Evolutionary conservation across 139 green algal genomes (phyloP).

Genomic region (Tetratostichococcus sp.): DNA sequence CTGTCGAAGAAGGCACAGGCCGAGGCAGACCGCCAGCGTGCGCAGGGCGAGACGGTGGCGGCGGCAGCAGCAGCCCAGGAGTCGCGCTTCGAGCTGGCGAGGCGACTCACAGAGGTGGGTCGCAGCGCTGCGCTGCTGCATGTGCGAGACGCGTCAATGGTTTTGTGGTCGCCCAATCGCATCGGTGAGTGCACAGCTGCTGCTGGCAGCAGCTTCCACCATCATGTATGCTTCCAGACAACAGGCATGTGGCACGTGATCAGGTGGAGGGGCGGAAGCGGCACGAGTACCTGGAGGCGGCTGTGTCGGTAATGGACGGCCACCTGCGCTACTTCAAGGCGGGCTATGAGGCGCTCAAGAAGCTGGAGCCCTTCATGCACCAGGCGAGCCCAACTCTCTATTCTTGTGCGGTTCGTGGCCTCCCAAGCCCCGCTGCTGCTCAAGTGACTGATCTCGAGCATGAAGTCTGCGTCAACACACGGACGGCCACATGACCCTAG

Average conservation of each 20-base stretch:
- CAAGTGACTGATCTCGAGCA: too few species aligned
- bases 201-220: too few species aligned
- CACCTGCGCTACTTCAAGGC: constrained; percentile 62
- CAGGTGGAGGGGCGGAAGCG: constrained; percentile 39
- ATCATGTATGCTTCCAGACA: too few species aligned
- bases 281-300: constrained; percentile 53
- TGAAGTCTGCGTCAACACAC: too few species aligned
- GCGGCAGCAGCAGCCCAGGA: constrained; percentile 47
- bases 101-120: constrained; percentile 33
- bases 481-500: too few species aligned
- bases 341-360: constrained; percentile 34
- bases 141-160: too few species aligned
- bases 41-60: constrained; percentile 22
- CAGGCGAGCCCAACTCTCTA: constrained; percentile 17
- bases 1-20: constrained; percentile 3
- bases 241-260: too few species aligned
- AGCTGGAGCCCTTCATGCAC: constrained; percentile 42
- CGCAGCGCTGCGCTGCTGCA: too few species aligned
- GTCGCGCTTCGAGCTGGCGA: constrained; percentile 51
- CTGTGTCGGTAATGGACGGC: constrained; percentile 45
- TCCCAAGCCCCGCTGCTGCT: too few species aligned
- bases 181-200: too few species aligned
- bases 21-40: constrained; percentile 5
- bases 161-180: too few species aligned
- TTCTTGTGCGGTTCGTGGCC: neutral